Conservation (phyloP, 2,329 filamentous ascomycete species). For the Geosmithia morbida region DNA sequence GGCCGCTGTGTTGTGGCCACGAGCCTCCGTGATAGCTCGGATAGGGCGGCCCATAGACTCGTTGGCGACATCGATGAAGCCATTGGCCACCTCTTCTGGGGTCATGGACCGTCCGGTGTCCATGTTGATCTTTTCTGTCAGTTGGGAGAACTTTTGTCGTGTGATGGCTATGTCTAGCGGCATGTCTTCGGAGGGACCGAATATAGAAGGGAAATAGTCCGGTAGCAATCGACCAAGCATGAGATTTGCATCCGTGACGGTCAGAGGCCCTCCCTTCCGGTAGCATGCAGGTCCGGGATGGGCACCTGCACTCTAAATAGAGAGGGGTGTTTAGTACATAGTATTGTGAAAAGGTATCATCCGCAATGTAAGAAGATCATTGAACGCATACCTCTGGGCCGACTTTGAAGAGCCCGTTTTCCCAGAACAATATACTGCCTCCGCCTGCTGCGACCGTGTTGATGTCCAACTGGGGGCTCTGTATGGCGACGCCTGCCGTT, state of each 20-base stretch:
- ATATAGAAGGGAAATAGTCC: slow-evolving; percentile 90
- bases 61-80: slow-evolving; percentile 81
- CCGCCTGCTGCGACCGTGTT: slow-evolving; percentile 79
- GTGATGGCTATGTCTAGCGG: slow-evolving; percentile 65
- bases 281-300: slow-evolving; percentile 87
- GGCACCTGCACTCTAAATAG: slow-evolving; percentile 43
- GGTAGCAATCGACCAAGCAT: slow-evolving; percentile 73
- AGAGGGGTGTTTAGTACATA: too few relatives aligned
- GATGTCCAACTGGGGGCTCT: slow-evolving; percentile 83
- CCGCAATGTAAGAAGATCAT: too few relatives aligned
- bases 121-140: slow-evolving; percentile 63
- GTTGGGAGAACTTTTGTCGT: slow-evolving; percentile 56
- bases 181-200: slow-evolving; percentile 77
- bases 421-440: slow-evolving; percentile 3
- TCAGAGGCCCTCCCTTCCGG: slow-evolving; percentile 73
- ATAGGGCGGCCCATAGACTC: slow-evolving; percentile 87
- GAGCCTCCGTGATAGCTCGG: slow-evolving; percentile 77
- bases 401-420: slow-evolving; percentile 78
- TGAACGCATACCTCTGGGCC: slow-evolving; percentile 55
- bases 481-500: slow-evolving; percentile 85
- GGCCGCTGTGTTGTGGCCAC: slow-evolving; percentile 78
- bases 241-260: slow-evolving; percentile 83
- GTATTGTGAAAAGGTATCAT: too few relatives aligned
- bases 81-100: slow-evolving; percentile 2
- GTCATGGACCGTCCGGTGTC: slow-evolving; percentile 24